Conservation (phyloP, 768 basidiomycete genomes). For the Paxillus ammoniavirescens region DNA sequence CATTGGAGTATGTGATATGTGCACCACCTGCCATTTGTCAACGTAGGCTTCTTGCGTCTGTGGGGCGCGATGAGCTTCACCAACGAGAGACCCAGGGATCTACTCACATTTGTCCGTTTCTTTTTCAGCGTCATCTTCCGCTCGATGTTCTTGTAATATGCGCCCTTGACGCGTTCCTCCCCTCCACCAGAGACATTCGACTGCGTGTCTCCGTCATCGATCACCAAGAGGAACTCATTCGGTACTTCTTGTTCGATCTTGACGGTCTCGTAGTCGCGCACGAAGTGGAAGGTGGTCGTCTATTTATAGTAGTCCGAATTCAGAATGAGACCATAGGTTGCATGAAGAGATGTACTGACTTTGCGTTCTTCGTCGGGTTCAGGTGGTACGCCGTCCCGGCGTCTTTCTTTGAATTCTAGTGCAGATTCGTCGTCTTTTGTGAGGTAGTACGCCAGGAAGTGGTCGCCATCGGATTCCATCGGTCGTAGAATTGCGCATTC, state of each 20-base stretch:
- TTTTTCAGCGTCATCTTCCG: slow-evolving; percentile 87
- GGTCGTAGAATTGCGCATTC: slow-evolving; percentile 86
- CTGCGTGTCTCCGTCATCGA: slow-evolving; percentile 56
- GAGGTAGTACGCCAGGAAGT: slow-evolving; percentile 84
- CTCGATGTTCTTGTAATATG: slow-evolving; percentile 87
- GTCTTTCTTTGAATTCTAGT: slow-evolving; percentile 58
- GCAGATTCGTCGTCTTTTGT: slow-evolving; percentile 75
- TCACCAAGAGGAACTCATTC: slow-evolving; percentile 77
- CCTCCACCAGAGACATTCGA: slow-evolving; percentile 36
- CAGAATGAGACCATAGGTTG: neutral
- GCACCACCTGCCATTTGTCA: slow-evolving; percentile 82
- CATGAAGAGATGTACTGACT: slow-evolving; percentile 33
- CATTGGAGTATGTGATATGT: slow-evolving; percentile 68
- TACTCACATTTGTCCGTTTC: slow-evolving; percentile 72
- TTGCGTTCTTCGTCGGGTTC: slow-evolving; percentile 54
- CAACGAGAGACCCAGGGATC: neutral
- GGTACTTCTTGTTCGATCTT: slow-evolving; percentile 85
- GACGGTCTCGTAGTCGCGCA: slow-evolving; percentile 85
- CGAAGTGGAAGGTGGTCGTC: slow-evolving; percentile 72
- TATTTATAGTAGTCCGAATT: slow-evolving; percentile 21
- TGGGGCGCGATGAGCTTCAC: neutral
- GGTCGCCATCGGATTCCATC: slow-evolving; percentile 86
- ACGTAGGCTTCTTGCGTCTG: slow-evolving; percentile 70
- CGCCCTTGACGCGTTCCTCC: slow-evolving; percentile 55
- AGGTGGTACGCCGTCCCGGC: slow-evolving; percentile 41